phyloP scores from a whole-genome alignment of 805 yeast species.

The Yarrowia divulgata region DNA sequence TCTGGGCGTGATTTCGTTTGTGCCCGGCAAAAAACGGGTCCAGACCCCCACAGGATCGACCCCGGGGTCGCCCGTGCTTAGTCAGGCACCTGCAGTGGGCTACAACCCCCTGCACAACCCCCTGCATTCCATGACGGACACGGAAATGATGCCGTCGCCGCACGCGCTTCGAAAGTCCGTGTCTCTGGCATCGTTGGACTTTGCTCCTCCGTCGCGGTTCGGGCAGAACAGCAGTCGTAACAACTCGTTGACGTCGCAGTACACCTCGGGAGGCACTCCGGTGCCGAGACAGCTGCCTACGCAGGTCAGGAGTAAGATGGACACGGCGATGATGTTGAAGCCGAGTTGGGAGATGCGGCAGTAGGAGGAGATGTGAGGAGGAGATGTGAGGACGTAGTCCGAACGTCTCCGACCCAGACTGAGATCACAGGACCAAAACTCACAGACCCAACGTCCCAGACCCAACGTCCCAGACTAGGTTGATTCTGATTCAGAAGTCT shows the following conservation, averaged over 20 bases:
- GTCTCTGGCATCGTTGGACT: slow-evolving; percentile 43
- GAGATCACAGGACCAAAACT: no score
- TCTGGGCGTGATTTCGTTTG: slow-evolving; percentile 40
- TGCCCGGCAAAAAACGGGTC: slow-evolving; percentile 4
- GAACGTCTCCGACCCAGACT: no score
- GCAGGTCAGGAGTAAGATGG: slow-evolving; percentile 44
- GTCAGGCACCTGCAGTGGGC: slow-evolving; percentile 19
- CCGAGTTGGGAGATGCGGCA: slow-evolving; percentile 47
- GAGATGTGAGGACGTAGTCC: no score
- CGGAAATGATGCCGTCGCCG: slow-evolving; percentile 44
- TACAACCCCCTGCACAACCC: slow-evolving; percentile 34
- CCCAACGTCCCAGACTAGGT: no score
- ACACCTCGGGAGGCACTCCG: slow-evolving; percentile 13
- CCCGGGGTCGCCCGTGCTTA: slow-evolving; percentile 35
- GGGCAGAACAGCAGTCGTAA: slow-evolving; percentile 33
- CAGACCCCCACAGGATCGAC: slow-evolving; percentile 24
- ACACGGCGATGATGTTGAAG: slow-evolving; percentile 42
- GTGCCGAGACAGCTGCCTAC: slow-evolving; percentile 41
- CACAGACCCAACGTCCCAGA: no score
- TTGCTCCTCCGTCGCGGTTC: slow-evolving; percentile 45
- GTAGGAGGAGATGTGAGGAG: background rate
- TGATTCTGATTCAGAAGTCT: no score
- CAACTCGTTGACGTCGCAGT: slow-evolving; percentile 40
- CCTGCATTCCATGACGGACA: slow-evolving; percentile 29
- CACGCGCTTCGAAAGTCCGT: slow-evolving; percentile 44